A percentile compares a stretch with the other conserved stretches of the same genome.
Evolutionary conservation across 441 rosid species (phyloP).

Genomic region (Euphorbia schlechtendalii): DNA sequence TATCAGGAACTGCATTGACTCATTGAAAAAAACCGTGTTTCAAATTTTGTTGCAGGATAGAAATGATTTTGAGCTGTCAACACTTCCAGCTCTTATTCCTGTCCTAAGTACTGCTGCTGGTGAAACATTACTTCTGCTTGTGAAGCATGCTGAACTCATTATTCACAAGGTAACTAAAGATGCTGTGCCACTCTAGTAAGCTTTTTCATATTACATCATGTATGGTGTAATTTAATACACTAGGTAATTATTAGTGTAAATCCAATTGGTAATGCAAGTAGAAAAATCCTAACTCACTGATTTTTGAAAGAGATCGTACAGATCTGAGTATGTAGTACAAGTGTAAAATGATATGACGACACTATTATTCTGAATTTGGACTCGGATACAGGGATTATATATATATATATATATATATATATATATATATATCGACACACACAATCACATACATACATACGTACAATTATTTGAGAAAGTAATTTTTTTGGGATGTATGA

Average conservation of each 20-base stretch:
- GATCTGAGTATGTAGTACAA: no score
- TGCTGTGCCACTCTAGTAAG: slow-evolving; percentile 1
- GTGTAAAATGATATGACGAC: no score
- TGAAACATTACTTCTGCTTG: slow-evolving; percentile 76
- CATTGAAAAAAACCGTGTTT: neutral
- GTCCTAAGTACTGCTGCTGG: slow-evolving; percentile 86
- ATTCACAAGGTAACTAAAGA: slow-evolving; percentile 58
- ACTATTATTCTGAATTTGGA: no score
- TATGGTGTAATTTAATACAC: neutral
- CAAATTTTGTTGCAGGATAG: slow-evolving; percentile 51
- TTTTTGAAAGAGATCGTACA: no score
- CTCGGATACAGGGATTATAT: no score
- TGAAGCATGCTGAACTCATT: slow-evolving; percentile 84
- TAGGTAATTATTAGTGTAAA: neutral
- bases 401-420: no score
- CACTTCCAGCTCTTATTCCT: slow-evolving; percentile 91
- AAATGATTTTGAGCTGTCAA: slow-evolving; percentile 76
- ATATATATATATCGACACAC: no score
- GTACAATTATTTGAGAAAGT: no score
- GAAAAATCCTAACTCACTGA: neutral
- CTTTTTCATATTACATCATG: neutral
- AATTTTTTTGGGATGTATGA: no score
- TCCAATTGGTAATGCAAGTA: neutral
- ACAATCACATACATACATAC: no score
- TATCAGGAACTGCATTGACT: neutral